Conservation (phyloP, 2,329 filamentous ascomycete species). For the Colletotrichum tofieldiae region DNA sequence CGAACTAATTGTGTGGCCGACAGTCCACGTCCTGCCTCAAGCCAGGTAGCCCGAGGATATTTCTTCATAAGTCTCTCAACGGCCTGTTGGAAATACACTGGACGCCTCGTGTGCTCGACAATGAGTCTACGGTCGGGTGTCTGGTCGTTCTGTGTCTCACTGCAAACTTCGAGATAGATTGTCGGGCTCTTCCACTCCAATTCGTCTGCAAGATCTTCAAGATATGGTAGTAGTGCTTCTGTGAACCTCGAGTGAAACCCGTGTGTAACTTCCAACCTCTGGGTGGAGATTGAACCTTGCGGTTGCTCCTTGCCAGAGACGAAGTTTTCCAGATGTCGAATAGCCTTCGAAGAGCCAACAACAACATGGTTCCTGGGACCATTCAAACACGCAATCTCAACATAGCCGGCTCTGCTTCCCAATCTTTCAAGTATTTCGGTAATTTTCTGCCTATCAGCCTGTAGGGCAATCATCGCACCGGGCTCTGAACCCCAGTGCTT, state of each 20-base stretch:
- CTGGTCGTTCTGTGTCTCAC: constrained; percentile 39
- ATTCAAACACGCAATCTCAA: constrained; percentile 31
- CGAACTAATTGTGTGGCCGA: constrained; percentile 52
- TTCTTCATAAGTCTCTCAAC: constrained; percentile 46
- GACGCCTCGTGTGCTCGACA: constrained; percentile 50
- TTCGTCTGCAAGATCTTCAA: neutral
- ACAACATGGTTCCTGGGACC: constrained; percentile 21
- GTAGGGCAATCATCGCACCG: constrained; percentile 53
- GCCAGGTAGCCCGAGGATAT: constrained; percentile 47
- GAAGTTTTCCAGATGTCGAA: neutral
- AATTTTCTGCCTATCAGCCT: neutral
- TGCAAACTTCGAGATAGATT: constrained; percentile 17
- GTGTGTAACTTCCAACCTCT: constrained; percentile 10
- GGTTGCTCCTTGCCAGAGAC: neutral
- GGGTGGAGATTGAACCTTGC: neutral
- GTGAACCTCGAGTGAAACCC: constrained; percentile 25
- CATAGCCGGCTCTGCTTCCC: neutral
- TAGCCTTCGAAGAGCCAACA: constrained; percentile 5
- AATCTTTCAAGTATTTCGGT: neutral
- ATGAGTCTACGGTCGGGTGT: constrained; percentile 41
- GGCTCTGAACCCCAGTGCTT: constrained; percentile 47
- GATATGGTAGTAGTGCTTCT: neutral
- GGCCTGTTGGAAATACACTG: constrained; percentile 54
- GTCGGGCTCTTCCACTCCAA: neutral
- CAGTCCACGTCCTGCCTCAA: constrained; percentile 54